Evolutionary conservation across 148 eudicot species (phyloP), one percentile per base, ranked within the genome.

Genomic region (Dianthus caryophyllus): DNA sequence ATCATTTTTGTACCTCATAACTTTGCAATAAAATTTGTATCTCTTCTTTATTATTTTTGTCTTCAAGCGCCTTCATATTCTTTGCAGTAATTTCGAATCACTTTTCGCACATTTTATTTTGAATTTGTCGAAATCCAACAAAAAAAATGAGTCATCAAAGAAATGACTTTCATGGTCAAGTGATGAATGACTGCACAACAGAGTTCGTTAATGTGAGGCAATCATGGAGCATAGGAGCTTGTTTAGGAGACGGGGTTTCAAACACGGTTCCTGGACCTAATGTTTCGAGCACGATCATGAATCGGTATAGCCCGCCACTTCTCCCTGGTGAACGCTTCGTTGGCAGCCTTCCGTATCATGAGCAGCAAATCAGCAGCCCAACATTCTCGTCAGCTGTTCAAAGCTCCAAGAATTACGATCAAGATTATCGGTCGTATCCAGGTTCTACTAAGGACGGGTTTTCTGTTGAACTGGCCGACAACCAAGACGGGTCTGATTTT

Each of bases 91-190:
- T 39, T 59, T 53, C 18, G 21, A 39, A 44, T 67, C 62, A 51
- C 49, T 9, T 11, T 15, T 2, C 57, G 36, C 66, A 66, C 25
- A 38, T 39, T 44, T 59, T 59, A 4, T 53, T 46, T 64, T 20
- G n/a, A 36, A 50, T 71, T 69, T 62, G 38, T 74, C 61, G n/a
- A 30, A 41, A 56, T n/a, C 12, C 43, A 71, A 31, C 15, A 33
- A 33, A 21, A 53, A 61, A 53, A 64, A 81, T 81, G 84, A 75
- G 75, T 49, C 64, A 75, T 75, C 77, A 75, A 67, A 78, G 75
- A 20, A 61, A 60, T 66, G 77, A 66, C 38, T 78, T 72, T 66
- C 74, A 55, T 47, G 76, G 48, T 48, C 79, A 71, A 58, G 63
- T 68, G 60, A 59, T 66, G 22, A 68, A 68, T 74, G 73, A 73